Percentiles rank a stretch among this genome's conserved stretches.
Evolutionary conservation across 164 flowering plant genomes (phyloP).

Genomic region (Piper betle): DNA sequence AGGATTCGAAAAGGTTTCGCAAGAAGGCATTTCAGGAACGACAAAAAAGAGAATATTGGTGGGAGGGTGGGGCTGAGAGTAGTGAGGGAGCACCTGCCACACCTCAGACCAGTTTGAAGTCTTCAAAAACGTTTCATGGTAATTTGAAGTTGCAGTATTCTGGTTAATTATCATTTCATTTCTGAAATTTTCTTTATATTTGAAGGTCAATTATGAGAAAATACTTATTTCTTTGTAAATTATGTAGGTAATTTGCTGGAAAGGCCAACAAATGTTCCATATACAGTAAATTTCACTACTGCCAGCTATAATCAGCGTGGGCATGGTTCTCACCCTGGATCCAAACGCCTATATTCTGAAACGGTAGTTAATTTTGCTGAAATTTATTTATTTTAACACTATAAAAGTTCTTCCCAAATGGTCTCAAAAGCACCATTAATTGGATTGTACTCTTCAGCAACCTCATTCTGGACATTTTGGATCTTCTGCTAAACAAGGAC

Average conservation of each 20-base stretch:
- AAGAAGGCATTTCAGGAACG: constrained; percentile 19
- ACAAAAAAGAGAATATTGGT: too few species aligned
- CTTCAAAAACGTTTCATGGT: constrained; percentile 23
- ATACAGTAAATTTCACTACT: constrained; percentile 13
- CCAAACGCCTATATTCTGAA: constrained; percentile 18
- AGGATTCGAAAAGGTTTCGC: constrained; percentile 8
- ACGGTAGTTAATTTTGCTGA: constrained; percentile 9
- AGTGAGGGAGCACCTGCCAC: constrained; percentile 12
- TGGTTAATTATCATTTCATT: too few species aligned
- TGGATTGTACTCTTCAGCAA: constrained; percentile 13
- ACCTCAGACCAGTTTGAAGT: constrained; percentile 8
- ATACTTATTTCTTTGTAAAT: neutral
- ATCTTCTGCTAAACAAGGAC: constrained; percentile 12
- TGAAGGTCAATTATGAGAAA: neutral
- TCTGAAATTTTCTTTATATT: neutral
- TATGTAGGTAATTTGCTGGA: constrained; percentile 19
- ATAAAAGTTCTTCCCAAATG: too few species aligned
- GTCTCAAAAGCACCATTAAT: neutral
- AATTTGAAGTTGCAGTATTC: neutral
- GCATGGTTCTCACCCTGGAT: constrained; percentile 19
- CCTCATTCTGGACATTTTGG: constrained; percentile 35
- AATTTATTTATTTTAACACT: neutral
- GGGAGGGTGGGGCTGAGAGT: too few species aligned
- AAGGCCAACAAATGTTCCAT: constrained; percentile 12
- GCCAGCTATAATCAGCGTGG: constrained; percentile 12